Percentiles rank a stretch among this genome's conserved stretches.
Evolutionary conservation across 345 rosid genomes (phyloP).

Genomic region (Eucalyptus decipiens): DNA sequence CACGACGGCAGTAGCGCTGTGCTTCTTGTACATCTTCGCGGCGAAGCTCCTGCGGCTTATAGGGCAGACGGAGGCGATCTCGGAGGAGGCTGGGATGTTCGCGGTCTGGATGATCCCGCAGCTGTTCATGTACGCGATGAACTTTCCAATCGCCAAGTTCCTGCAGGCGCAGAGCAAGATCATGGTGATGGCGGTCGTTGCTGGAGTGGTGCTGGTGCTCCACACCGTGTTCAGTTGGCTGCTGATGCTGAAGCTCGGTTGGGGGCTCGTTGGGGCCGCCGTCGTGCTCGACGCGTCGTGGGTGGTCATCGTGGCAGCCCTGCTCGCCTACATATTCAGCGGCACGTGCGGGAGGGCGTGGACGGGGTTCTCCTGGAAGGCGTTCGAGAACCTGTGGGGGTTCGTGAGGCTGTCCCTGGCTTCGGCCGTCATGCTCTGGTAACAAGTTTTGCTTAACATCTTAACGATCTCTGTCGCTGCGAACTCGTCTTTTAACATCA

Average conservation of each 20-base stretch:
- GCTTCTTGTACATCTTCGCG: constrained; percentile 54
- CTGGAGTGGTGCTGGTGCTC: constrained; percentile 38
- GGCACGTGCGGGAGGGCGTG: constrained; percentile 82
- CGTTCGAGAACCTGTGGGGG: constrained; percentile 62
- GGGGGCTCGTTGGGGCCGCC: constrained; percentile 77
- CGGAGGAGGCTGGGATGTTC: constrained; percentile 57
- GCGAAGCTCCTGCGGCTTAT: constrained; percentile 31
- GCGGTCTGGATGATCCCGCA: constrained; percentile 88
- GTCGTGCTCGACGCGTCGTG: constrained; percentile 57
- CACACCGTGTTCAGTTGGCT: constrained; percentile 68
- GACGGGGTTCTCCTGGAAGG: constrained; percentile 71
- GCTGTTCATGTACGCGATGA: constrained; percentile 57
- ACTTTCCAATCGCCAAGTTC: constrained; percentile 79
- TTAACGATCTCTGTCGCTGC: background rate
- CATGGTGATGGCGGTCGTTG: constrained; percentile 65
- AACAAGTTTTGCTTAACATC: background rate
- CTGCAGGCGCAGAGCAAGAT: constrained; percentile 91
- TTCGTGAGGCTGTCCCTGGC: constrained; percentile 69
- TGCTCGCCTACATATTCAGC: constrained; percentile 43
- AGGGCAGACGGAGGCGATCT: constrained; percentile 62
- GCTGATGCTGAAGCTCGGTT: constrained; percentile 35
- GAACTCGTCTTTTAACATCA: background rate
- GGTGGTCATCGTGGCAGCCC: constrained; percentile 46
- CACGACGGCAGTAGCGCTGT: constrained; percentile 40
- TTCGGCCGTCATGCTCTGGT: constrained; percentile 96